A percentile compares a stretch with the other conserved stretches of the same genome.
phyloP scores from a whole-genome alignment of 768 basidiomycete genomes.

The Lanmaoa rubissima region DNA sequence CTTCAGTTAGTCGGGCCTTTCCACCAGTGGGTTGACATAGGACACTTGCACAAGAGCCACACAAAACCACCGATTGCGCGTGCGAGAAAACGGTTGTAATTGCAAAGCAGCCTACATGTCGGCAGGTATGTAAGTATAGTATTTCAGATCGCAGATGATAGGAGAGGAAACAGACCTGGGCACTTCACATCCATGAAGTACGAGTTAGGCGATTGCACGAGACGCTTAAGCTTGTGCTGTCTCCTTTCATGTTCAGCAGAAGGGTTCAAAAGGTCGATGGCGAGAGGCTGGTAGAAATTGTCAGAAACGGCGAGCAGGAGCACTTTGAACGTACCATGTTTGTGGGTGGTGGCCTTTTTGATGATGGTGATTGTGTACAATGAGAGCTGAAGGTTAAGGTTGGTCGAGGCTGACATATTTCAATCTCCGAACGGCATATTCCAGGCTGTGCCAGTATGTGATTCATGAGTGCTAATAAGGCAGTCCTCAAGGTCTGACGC shows the following conservation, averaged over 20 bases:
- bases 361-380: conserved; percentile 25
- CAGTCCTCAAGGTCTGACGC: background rate
- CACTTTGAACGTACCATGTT: conserved; percentile 17
- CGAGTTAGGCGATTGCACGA: conserved; percentile 97
- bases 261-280: conserved; percentile 97
- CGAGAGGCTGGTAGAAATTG: conserved; percentile 72
- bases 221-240: conserved; percentile 98
- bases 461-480: background rate
- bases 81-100: conserved; percentile 99
- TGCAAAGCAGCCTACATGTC: conserved; percentile 79
- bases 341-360: conserved; percentile 10
- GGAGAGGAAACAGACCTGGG: conserved; percentile 61
- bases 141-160: background rate
- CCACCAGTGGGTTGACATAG: conserved; percentile 99
- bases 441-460: conserved; percentile 2
- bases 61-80: conserved; percentile 96
- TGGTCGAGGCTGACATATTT: conserved; percentile 17
- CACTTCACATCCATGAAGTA: conserved; percentile 99
- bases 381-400: conserved; percentile 24
- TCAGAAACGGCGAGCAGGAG: conserved; percentile 3
- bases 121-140: background rate
- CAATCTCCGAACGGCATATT: conserved; percentile 15
- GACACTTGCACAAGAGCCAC: conserved; percentile 88
- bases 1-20: conserved; percentile 96
- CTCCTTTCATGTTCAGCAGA: conserved; percentile 80